Conservation (phyloP, 441 rosid genomes). For the Lepidium campestre region DNA sequence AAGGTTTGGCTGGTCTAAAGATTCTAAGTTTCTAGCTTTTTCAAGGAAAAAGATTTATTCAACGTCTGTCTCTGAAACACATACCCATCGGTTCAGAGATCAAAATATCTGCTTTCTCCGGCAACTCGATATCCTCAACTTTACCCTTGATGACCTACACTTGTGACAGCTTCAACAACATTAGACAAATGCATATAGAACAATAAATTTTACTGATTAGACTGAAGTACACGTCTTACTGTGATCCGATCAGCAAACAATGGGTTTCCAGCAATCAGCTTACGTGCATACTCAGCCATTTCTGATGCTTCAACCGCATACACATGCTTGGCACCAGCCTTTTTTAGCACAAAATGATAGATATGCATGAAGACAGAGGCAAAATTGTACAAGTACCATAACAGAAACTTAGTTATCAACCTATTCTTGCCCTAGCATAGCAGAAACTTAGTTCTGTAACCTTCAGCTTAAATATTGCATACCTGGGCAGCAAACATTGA, state of each 20-base stretch:
- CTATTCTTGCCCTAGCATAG: not conserved
- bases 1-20: not conserved
- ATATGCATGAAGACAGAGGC: not conserved
- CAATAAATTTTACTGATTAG: not conserved
- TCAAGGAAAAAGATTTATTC: not conserved
- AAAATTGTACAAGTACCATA: not conserved
- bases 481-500: slow-evolving; percentile 98
- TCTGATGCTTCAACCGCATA: slow-evolving; percentile 98
- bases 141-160: slow-evolving; percentile 85
- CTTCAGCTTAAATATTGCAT: not conserved
- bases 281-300: slow-evolving; percentile 95
- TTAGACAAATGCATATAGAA: slow-evolving; percentile 16
- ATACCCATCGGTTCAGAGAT: slow-evolving; percentile 99
- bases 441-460: not conserved
- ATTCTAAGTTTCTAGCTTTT: not conserved
- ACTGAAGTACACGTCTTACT: slow-evolving; percentile 35
- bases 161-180: slow-evolving; percentile 7
- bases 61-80: slow-evolving; percentile 4
- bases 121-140: slow-evolving; percentile 89
- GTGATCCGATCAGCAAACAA: slow-evolving; percentile 71
- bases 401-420: not conserved
- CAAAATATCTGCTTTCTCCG: slow-evolving; percentile 91
- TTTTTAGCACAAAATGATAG: not conserved
- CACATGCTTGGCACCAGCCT: slow-evolving; percentile 99
- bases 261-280: slow-evolving; percentile 88